Base-by-base conservation (phyloP, 257 asterid genomes). In the Buddleja alternifolia region DNA sequence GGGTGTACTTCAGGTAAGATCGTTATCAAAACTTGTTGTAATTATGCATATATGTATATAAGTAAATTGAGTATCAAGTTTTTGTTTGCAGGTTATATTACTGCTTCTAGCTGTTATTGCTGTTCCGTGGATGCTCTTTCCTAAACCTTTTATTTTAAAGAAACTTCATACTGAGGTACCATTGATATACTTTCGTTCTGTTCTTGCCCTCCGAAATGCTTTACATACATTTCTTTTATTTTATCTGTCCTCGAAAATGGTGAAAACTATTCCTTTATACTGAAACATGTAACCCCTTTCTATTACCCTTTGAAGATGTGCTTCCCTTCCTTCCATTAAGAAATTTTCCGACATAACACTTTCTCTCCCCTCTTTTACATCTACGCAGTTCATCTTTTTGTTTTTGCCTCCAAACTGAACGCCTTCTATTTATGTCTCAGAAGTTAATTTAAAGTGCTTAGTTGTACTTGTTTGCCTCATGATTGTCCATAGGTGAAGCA, bases 41-140 rank as follows among this genome's bases (percentile, higher is more conserved):
- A 53, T 71, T 71, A 51, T 56, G 21, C 57, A 24, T 45, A 24
- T 21, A 14, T 59, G 71, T 24, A 58, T 71, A 61, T 53, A 8
- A 10, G 50, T 37, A 32, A 56, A 37, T 71, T 47, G 46, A 65
- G 67, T 46, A 46, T 67, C 58, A 46, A 47, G 10, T 58, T 48
- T 10, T 25, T 25, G 36, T 11, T 64, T 77, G 75, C 89, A 92
- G 98, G 89, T 92, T 67, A 21, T 86, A 52, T 69, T 92, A 83
- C 80, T 92, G 85, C 84, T 92, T 63, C 71, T 75, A 60, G 98
- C 98, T 70, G 52, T 87, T 73, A 82, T 89, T 72, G 96, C 96
- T 75, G 98, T 92, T 77, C 98, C 98, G 11, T 92, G 98, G 96
- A 92, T 92, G 98, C 98, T 92, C 75, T 92, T 92, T 70, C 98